Conservation (phyloP, 2,329 filamentous ascomycete genomes). For the Tympanopsis confertula region DNA sequence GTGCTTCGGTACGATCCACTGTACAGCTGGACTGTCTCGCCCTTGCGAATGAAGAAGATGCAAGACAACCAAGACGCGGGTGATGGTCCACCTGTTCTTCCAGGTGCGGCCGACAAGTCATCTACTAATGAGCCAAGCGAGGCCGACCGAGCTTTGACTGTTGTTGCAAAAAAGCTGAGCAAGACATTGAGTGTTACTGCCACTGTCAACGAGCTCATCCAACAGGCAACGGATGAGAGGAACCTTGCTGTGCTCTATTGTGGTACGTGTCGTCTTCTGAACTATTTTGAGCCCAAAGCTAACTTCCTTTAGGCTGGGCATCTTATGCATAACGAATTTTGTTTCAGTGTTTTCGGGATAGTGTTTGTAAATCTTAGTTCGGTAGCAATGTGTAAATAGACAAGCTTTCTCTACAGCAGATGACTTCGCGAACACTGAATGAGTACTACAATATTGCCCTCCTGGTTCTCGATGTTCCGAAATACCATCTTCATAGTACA, state of each 20-base stretch:
- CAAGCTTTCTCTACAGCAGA: too few relatives aligned
- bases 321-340: not conserved
- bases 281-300: not conserved
- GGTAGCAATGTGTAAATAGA: too few relatives aligned
- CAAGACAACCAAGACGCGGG: slow-evolving; percentile 35
- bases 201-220: slow-evolving; percentile 93
- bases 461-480: too few relatives aligned
- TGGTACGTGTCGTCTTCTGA: slow-evolving; percentile 12
- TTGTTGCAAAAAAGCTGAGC: slow-evolving; percentile 90
- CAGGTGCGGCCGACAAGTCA: slow-evolving; percentile 24
- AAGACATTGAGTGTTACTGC: slow-evolving; percentile 90
- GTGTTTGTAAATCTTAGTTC: too few relatives aligned
- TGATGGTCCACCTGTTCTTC: slow-evolving; percentile 9
- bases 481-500: too few relatives aligned
- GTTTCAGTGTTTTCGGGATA: too few relatives aligned
- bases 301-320: not conserved
- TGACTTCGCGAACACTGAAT: too few relatives aligned
- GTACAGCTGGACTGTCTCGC: slow-evolving; percentile 87
- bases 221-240: slow-evolving; percentile 83
- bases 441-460: too few relatives aligned
- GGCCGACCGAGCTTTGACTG: slow-evolving; percentile 79
- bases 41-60: slow-evolving; percentile 50
- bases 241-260: slow-evolving; percentile 87
- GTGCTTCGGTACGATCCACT: slow-evolving; percentile 96
- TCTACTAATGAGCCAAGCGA: slow-evolving; percentile 56